Conservation (phyloP, 352 stramenopile species). For the Globisporangium iwayamae region DNA sequence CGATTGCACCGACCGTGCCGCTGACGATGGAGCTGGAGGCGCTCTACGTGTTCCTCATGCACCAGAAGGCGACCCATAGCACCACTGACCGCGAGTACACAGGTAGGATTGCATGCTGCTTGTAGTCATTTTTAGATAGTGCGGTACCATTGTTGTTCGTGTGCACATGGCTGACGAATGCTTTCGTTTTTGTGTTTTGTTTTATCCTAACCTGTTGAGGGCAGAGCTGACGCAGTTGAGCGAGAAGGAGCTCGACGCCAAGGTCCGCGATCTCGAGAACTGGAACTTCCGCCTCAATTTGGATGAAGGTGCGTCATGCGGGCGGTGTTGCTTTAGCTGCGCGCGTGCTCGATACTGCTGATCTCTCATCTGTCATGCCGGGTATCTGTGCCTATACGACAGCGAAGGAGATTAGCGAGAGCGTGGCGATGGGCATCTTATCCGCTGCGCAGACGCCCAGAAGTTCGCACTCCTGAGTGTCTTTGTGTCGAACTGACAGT, state of each 20-base stretch:
- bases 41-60: constrained; percentile 53
- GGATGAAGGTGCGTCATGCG: constrained; percentile 49
- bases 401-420: constrained; percentile 42
- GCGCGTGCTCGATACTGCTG: neutral
- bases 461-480: neutral
- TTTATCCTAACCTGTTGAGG: neutral
- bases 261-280: constrained; percentile 78
- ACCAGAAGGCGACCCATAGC: constrained; percentile 32
- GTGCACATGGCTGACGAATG: neutral
- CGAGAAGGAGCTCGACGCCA: constrained; percentile 66
- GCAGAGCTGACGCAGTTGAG: constrained; percentile 45
- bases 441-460: constrained; percentile 3
- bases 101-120: constrained; percentile 21
- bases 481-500: too few species aligned
- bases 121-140: neutral
- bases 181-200: neutral
- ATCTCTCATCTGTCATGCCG: neutral
- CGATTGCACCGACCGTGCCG: constrained; percentile 40
- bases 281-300: constrained; percentile 81
- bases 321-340: neutral
- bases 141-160: neutral
- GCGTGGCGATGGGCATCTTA: constrained; percentile 39
- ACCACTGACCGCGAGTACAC: constrained; percentile 39
- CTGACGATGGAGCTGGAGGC: constrained; percentile 51
- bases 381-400: neutral